Base-by-base conservation (phyloP, 1,284 basidiomycete genomes). In the Naganishia liquefaciens region DNA sequence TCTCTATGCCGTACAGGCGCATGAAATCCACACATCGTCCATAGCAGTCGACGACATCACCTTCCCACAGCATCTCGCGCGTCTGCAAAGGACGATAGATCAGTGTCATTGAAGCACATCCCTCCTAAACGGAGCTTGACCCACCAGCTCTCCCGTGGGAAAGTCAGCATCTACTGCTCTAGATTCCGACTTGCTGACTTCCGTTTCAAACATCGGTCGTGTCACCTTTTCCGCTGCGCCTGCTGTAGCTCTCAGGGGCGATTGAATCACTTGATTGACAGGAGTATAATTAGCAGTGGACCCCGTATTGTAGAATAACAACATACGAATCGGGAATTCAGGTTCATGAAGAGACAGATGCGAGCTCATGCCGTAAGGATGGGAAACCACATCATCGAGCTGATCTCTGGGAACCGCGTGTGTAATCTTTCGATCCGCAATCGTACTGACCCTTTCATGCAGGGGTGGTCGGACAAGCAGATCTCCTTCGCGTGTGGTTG, bases 1-100 rank as follows among this genome's bases (percentile, higher is more conserved):
- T 37, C 10, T 60, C 57, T 13, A 60, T 46, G 17, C 37, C 57
- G 27, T 60, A 13, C 19, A 39, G 30, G n/a, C 47, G 46, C 19
- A 60, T 19, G 46, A 47, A 27, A 1, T 60, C 46, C 15, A 60
- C 33, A 25, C 57, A 50, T 17, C 57, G 46, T 33, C 57, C 57
- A 19, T 60, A 60, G 46, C 57, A 60, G 21, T 60, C 57, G 11
- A 60, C 37, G 17, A 25, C 21, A 25, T 60, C 57, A 17, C 57
- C 57, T n/a, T 60, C 57, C 57, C 57, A 60, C n/a, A 60, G 46
- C 46, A 60, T 30, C 21, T 60, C 57, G 33, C 30, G 49, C 33
- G 21, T 40, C 57, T 60, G 30, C 27, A 21, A 1, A 49, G 19
- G 15, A 1, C 10, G 5, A 40, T 10, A 19, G 10, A 25, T 47